These are phyloP conservation scores for Lactarius pseudohatsudake DNA, from an alignment of 768 basidiomycete genomes.

Conservation along the genomic window DNA sequence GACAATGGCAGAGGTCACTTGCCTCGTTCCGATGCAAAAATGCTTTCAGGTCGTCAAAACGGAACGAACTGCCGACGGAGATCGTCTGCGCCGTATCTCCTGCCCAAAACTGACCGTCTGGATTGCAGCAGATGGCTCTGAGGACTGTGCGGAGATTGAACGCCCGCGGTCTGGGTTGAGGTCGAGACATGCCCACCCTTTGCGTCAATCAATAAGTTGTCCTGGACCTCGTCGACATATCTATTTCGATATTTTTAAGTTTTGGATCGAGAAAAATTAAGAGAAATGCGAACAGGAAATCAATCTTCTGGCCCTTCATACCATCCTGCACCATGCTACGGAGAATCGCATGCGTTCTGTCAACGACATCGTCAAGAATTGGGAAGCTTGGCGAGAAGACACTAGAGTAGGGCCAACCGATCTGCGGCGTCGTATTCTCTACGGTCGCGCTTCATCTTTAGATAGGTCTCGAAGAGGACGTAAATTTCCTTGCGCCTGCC, in stretches of 20 bases:
- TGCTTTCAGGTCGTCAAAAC: slow-evolving; percentile 68
- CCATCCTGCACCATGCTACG: slow-evolving; percentile 7
- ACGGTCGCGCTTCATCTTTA: slow-evolving; percentile 43
- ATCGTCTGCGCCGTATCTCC: slow-evolving; percentile 80
- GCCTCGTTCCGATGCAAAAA: slow-evolving; percentile 64
- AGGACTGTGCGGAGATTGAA: slow-evolving; percentile 45
- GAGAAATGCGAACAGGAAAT: slow-evolving; percentile 9
- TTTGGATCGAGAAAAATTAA: neutral
- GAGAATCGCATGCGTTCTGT: slow-evolving; percentile 24
- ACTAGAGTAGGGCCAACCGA: slow-evolving; percentile 39
- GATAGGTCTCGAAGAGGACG: slow-evolving; percentile 52
- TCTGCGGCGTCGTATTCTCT: slow-evolving; percentile 62
- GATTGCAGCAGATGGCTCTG: slow-evolving; percentile 57
- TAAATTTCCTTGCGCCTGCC: slow-evolving; percentile 51
- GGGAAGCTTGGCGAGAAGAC: neutral
- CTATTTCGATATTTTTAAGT: slow-evolving; percentile 36
- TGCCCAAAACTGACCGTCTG: slow-evolving; percentile 74
- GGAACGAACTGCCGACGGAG: slow-evolving; percentile 65
- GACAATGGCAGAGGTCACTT: neutral
- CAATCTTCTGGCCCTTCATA: slow-evolving; percentile 18
- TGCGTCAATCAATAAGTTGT: slow-evolving; percentile 66
- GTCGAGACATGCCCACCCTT: slow-evolving; percentile 43
- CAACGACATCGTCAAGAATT: neutral
- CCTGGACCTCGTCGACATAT: slow-evolving; percentile 69
- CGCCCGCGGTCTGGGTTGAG: too few species aligned